Conservation (phyloP, 305 asterid species). For the Caryopteris hybrid region DNA sequence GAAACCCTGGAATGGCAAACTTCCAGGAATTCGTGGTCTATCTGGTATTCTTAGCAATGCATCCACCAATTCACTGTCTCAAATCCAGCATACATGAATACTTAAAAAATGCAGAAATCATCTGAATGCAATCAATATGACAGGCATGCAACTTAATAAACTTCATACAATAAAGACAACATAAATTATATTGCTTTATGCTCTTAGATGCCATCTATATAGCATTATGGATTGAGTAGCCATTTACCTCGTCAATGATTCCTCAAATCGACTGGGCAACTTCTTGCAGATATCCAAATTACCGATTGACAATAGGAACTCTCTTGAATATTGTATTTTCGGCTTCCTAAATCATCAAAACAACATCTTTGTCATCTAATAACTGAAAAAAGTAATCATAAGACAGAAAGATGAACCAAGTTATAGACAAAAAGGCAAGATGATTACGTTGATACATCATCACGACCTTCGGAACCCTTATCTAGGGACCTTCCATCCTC, state of each 20-base stretch:
- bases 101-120: slow-evolving; percentile 12
- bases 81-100: slow-evolving; percentile 26
- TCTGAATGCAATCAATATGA: neutral
- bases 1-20: slow-evolving; percentile 45
- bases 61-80: slow-evolving; percentile 68
- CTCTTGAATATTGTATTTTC: slow-evolving; percentile 52
- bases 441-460: slow-evolving; percentile 32
- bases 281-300: slow-evolving; percentile 73
- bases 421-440: slow-evolving; percentile 2
- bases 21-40: slow-evolving; percentile 54
- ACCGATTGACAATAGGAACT: slow-evolving; percentile 64
- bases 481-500: slow-evolving; percentile 35
- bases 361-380: slow-evolving; percentile 10
- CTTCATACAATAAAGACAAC: slow-evolving; percentile 4
- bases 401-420: slow-evolving; percentile 11
- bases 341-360: slow-evolving; percentile 56
- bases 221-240: slow-evolving; percentile 1
- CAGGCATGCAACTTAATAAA: slow-evolving; percentile 7
- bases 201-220: neutral
- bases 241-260: slow-evolving; percentile 54
- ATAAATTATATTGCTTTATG: neutral
- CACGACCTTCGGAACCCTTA: slow-evolving; percentile 23
- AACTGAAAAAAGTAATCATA: neutral
- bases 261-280: slow-evolving; percentile 64
- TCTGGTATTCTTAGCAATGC: slow-evolving; percentile 47